Base-by-base conservation (phyloP, 345 rosid species). In the Schrenkiella parvula region DNA sequence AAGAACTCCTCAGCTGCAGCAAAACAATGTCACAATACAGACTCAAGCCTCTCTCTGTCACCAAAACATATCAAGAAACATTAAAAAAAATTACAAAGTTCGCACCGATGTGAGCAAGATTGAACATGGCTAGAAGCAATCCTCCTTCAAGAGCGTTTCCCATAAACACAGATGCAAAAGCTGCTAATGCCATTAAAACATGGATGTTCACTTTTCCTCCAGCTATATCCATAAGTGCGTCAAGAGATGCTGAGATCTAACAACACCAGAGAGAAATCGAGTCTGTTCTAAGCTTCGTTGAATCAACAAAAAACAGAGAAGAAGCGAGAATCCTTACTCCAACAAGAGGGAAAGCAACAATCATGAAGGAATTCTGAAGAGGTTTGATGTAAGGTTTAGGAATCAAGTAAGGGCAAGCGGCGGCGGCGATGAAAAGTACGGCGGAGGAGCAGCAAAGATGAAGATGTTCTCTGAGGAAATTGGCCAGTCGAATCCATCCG, bases 191-290 rank as follows among this genome's bases (percentile, higher is more conserved):
- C 98, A 93, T 93, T 41, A 93, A 71, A n/a, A 93, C 97, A 68
- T 93, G 98, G 53, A 93, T 93, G 81, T 89, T 93, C 43, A 90
- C 93, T 80, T 74, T 90, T 52, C 96, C 98, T 61, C 89, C 95
- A 42, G 86, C 85, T 70, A 90, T 72, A 83, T 89, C 96, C 80
- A 72, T 84, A 35, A 89, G 81, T 2, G 97, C 98, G 81, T 90
- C 98, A 2, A 93, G 85, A 6, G 92, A 82, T 35, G 97, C 93
- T 25, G 98, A 90, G 34, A 88, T 84, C 97, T 93, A 78, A 75
- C 9, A 18, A 2, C 26, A 56, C 26, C 11, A 9, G 1, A 34
- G 5, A 22, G 38, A 73, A 42, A 22, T 0, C 21, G 0, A 9
- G 2, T 70, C 4, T 17, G 3, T 28, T 23, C 8, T 41, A 9